Conservation (phyloP, 1,284 basidiomycete species). For the Ceratobasidium sp. region DNA sequence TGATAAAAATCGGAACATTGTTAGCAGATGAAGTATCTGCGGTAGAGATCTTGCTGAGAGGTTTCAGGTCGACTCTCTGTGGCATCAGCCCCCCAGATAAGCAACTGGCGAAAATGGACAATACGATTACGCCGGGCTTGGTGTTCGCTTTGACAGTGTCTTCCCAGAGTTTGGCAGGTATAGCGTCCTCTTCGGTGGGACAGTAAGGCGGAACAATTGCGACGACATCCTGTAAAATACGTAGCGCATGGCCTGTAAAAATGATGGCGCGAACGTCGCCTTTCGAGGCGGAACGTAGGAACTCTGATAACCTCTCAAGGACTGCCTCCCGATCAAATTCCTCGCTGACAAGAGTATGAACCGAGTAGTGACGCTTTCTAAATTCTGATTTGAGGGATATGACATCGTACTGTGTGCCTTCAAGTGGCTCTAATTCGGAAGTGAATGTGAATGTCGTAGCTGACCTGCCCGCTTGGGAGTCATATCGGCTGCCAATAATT, state of each 20-base stretch:
- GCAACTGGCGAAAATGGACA: constrained; percentile 26
- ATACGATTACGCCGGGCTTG: constrained; percentile 23
- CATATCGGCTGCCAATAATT: constrained; percentile 23
- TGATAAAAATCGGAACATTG: constrained; percentile 30
- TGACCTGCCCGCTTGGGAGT: not conserved
- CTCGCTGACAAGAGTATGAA: constrained; percentile 9
- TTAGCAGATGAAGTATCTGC: not conserved
- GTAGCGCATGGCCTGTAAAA: constrained; percentile 17
- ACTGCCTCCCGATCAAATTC: constrained; percentile 1
- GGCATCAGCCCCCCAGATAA: constrained; percentile 21
- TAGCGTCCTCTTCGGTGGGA: not conserved
- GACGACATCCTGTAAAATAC: not conserved
- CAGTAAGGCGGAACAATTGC: constrained; percentile 25
- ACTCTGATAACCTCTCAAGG: not conserved
- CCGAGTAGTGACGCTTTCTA: not conserved
- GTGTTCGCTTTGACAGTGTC: constrained; percentile 2
- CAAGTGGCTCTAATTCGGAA: not conserved
- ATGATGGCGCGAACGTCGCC: constrained; percentile 35
- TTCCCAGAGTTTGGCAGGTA: constrained; percentile 15
- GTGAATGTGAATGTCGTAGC: not conserved
- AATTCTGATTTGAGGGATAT: constrained; percentile 27
- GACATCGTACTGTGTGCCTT: not conserved
- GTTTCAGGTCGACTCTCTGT: constrained; percentile 9
- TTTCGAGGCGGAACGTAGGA: constrained; percentile 4
- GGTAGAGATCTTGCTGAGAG: not conserved